Evolutionary conservation across 1,284 basidiomycete species (phyloP).

Genomic region (Ustilago tritici): DNA sequence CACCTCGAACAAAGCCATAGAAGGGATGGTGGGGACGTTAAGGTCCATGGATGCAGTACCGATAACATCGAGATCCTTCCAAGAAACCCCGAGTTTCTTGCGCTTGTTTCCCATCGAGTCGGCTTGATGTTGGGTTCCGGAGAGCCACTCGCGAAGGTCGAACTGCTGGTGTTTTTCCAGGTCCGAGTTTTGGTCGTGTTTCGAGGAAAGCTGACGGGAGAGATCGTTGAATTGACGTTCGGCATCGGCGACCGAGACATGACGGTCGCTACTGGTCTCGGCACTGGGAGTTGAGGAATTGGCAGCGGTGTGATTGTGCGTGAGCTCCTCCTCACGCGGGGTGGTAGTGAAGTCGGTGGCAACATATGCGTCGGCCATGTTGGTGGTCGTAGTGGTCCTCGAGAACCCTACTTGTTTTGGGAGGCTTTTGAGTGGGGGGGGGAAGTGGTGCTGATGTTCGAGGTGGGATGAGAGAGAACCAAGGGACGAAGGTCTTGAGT

Average conservation of each 20-base stretch:
- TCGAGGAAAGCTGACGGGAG: conserved; percentile 36
- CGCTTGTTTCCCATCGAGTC: conserved; percentile 42
- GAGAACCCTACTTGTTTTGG: background rate
- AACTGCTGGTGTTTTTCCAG: conserved; percentile 41
- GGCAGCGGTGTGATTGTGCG: conserved; percentile 19
- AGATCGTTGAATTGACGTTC: conserved; percentile 41
- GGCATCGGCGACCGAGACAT: conserved; percentile 44
- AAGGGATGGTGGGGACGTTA: conserved; percentile 52
- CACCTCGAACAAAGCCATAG: conserved; percentile 54
- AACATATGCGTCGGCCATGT: conserved; percentile 29
- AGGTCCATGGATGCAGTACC: conserved; percentile 45
- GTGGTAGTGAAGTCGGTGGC: conserved; percentile 25
- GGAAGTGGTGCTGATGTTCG: background rate
- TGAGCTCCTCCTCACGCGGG: conserved; percentile 11
- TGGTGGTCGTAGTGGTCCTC: background rate
- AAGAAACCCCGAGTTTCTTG: conserved; percentile 57
- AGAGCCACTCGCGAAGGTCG: conserved; percentile 41
- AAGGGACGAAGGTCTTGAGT: background rate
- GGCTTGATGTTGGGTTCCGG: conserved; percentile 34
- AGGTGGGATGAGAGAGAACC: background rate
- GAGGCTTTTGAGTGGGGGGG: background rate
- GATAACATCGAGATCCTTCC: conserved; percentile 45
- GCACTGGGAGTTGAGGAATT: conserved; percentile 23
- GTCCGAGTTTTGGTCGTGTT: conserved; percentile 24
- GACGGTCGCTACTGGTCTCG: conserved; percentile 23